Evolutionary conservation across 129 eudicot genomes (phyloP), one percentile per base, ranked within the genome.

Genomic region (Ambrosia trifida): DNA sequence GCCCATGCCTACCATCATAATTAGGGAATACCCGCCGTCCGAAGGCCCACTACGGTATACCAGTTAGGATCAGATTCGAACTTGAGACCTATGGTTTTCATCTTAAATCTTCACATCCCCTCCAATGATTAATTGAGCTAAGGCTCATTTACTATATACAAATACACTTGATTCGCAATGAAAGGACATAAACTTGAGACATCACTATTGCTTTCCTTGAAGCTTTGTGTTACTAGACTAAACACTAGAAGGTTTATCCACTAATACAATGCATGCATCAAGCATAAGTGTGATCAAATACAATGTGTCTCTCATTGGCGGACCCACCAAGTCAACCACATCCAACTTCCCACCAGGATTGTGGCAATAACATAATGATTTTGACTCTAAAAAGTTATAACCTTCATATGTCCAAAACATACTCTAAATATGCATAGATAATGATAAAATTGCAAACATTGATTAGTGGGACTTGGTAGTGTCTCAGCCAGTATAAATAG

Each of bases 401-500:
- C 43, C 45, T 46, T 66, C 45, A 24, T 28, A 30, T 24, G 28
- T n/a, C 31, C 6, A 36, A 31, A 13, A 13, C 47, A 47, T n/a
- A 17, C 31, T 67, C 24, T 47, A 31, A 14, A 24, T 24, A n/a
- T 66, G 28, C 19, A 24, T 44, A 44, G 71, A 18, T 47, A 46
- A n/a, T n/a, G n/a, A n/a, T n/a, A n/a, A n/a, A n/a, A n/a, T 3
- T 49, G 30, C 28, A 12, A 73, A 40, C 51, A 17, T 73, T 31
- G 3, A 50, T 31, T 75, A 74, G 65, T 70, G 76, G 72, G 67
- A 40, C 52, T 45, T 47, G 30, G 49, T 70, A 76, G 12, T 61
- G 30, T 57, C 52, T 32, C 61, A 44, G 38, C 78, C 46, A 78
- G 77, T 83, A 85, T 88, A 85, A 71, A 88, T 76, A 88, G 79